Conservation (phyloP, 164 flowering plant species). For the Chimonanthus praecox region DNA sequence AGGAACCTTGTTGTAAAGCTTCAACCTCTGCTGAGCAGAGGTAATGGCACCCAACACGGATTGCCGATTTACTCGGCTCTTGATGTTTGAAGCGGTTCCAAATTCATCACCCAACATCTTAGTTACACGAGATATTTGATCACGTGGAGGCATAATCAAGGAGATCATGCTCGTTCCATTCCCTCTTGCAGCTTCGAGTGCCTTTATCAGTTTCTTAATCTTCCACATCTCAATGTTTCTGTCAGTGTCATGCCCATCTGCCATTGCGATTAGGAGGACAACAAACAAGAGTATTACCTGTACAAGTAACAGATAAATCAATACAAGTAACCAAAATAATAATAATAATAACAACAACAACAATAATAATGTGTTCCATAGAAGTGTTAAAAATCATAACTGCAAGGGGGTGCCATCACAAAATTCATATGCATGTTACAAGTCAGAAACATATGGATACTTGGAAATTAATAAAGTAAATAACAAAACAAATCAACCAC, state of each 20-base stretch:
- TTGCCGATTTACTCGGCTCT: constrained; percentile 12
- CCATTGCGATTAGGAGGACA: constrained; percentile 3
- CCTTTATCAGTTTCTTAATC: constrained; percentile 13
- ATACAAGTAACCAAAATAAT: no score
- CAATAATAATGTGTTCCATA: no score
- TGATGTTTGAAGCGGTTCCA: constrained; percentile 17
- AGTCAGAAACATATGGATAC: no score
- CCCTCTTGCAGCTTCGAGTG: constrained; percentile 12
- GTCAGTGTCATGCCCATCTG: constrained; percentile 14
- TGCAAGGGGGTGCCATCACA: no score
- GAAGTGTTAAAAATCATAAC: no score
- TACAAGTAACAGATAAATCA: no score
- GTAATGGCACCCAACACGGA: constrained; percentile 16
- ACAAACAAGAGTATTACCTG: background rate
- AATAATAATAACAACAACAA: no score
- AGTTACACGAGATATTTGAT: constrained; percentile 13
- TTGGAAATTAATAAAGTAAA: no score
- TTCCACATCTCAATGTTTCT: constrained; percentile 15
- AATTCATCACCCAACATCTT: constrained; percentile 15
- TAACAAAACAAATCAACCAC: no score
- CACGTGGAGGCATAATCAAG: constrained; percentile 15
- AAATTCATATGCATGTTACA: no score
- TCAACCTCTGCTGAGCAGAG: constrained; percentile 16
- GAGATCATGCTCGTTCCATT: constrained; percentile 18
- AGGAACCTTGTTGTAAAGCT: constrained; percentile 15